phyloP scores from a whole-genome alignment of 305 asterid species.

The Fraxinus nigra region DNA sequence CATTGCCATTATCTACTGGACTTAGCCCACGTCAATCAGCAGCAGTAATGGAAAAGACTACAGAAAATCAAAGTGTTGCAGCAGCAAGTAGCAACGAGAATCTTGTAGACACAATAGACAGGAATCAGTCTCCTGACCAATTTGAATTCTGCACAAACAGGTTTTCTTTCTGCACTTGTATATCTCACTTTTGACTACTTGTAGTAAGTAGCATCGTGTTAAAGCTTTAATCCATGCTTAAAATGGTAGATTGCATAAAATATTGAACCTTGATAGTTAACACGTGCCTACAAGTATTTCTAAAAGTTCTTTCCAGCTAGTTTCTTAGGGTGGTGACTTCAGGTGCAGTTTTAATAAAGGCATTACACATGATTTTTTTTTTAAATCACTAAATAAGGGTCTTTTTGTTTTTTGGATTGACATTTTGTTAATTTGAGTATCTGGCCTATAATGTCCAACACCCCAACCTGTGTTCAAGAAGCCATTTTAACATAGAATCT shows the following conservation, averaged over 20 bases:
- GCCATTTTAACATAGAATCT: not conserved
- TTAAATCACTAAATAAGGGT: not conserved
- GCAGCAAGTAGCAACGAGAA: constrained; percentile 35
- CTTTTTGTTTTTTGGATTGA: not conserved
- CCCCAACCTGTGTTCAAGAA: not conserved
- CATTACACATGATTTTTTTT: constrained; percentile 4
- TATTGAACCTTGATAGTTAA: not conserved
- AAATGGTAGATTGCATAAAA: not conserved
- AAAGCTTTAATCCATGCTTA: not conserved
- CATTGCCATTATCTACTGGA: constrained; percentile 59
- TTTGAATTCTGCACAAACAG: constrained; percentile 50
- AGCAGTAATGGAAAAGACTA: constrained; percentile 48
- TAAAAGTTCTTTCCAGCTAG: not conserved
- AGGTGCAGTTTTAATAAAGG: constrained; percentile 9
- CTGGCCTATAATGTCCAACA: constrained; percentile 7
- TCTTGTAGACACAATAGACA: constrained; percentile 35
- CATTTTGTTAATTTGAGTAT: not conserved
- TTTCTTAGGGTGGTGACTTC: not conserved
- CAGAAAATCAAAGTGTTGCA: constrained; percentile 46
- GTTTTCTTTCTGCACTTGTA: constrained; percentile 34
- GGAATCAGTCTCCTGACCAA: constrained; percentile 34
- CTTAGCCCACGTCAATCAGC: constrained; percentile 59
- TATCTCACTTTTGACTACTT: constrained; percentile 22
- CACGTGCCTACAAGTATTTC: not conserved
- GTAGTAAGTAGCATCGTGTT: constrained; percentile 15